phyloP scores from a whole-genome alignment of 148 eudicot genomes.

The Limonium bicolor region DNA sequence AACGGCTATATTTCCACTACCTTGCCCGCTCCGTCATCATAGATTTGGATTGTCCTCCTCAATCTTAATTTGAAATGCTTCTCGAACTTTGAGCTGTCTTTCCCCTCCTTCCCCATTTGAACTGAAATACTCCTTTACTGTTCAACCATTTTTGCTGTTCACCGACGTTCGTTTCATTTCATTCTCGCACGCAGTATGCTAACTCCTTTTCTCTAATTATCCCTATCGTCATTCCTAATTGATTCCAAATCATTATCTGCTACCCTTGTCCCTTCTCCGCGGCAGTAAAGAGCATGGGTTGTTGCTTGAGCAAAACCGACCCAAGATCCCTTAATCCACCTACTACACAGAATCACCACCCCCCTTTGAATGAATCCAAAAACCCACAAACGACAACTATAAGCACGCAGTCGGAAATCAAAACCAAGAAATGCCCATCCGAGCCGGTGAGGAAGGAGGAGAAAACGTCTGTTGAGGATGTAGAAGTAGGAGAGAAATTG shows the following conservation, averaged over 20 bases:
- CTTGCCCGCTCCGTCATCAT: neutral
- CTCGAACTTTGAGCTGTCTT: neutral
- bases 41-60: conserved; percentile 3
- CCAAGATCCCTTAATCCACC: neutral
- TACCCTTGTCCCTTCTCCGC: neutral
- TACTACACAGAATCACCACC: neutral
- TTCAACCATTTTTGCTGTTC: too few relatives aligned
- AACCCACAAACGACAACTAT: neutral
- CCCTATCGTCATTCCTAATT: neutral
- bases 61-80: neutral
- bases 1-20: conserved; percentile 4
- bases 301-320: conserved; percentile 3
- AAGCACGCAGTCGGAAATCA: neutral
- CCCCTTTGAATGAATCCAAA: too few relatives aligned
- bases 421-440: neutral
- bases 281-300: neutral
- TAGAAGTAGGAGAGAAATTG: too few relatives aligned
- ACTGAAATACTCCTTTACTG: neutral
- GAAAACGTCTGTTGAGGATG: too few relatives aligned
- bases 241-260: neutral
- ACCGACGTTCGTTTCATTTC: too few relatives aligned
- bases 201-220: too few relatives aligned
- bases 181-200: too few relatives aligned
- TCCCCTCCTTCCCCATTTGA: neutral
- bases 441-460: neutral